Base-by-base conservation (phyloP, 441 rosid species). In the Euphorbia celastroides region DNA sequence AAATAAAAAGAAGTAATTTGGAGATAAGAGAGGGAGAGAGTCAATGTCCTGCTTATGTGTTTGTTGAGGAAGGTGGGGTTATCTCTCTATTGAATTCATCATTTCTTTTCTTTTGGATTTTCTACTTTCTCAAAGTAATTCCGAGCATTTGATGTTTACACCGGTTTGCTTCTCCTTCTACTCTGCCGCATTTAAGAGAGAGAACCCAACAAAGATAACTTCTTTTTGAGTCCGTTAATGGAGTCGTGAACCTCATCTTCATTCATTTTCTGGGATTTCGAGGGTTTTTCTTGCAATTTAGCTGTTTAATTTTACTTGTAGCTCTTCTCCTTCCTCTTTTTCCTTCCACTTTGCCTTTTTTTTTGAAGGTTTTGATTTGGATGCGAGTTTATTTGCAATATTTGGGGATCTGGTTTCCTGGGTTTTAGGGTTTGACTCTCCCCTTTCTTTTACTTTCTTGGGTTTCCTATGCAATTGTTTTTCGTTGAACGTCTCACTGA, bases 371-470 rank as follows among this genome's bases (percentile, higher is more conserved):
- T 68, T 58, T 36, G 68, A 34, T 4, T 41, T 46, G 62, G 73
- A 34, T 75, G 60, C 55, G 65, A 60, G 66, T 63, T 48, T 69
- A 64, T 62, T 51, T 62, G 51, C 64, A 57, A 66, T 72, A 60
- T 76, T 81, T 76, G 75, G 84, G 92, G 92, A 88, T 87, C 93
- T 90, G 84, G 84, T 79, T 77, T 79, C n/a, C 72, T 73, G 71
- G 82, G 80, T 81, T 84, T 83, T 77, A 81, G 80, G 90, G 82
- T 84, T 86, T 79, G 88, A 82, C 80, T 81, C 70, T 62, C 66
- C 66, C 60, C 73, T 65, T 65, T 74, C 12, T 34, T 9, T 34
- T 9, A 3, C 38, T 79, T 75, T 83, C 77, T 78, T 73, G 86
- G 82, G 77, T 79, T 83, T 81, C 77, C 76, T 71, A 76, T 71